Evolutionary conservation across 2,329 filamentous ascomycete genomes (phyloP).

Genomic region (Fusarium sp.): DNA sequence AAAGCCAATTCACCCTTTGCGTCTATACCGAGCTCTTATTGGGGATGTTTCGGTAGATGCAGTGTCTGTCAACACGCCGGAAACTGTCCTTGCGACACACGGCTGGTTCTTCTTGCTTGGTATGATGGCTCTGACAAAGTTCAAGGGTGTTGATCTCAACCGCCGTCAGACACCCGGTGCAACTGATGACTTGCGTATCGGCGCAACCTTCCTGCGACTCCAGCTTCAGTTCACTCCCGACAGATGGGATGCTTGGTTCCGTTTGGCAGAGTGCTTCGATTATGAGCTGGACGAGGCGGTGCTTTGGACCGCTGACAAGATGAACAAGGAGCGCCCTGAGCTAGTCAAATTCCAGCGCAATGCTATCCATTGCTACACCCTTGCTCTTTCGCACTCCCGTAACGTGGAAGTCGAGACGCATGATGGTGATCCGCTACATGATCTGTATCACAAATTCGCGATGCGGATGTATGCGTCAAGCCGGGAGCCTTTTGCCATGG

Average conservation of each 20-base stretch:
- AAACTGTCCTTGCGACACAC: slow-evolving; percentile 78
- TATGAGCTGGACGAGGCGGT: slow-evolving; percentile 88
- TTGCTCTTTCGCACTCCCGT: slow-evolving; percentile 67
- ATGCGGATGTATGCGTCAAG: slow-evolving; percentile 72
- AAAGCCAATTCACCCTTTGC: slow-evolving; percentile 82
- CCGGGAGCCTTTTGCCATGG: slow-evolving; percentile 71
- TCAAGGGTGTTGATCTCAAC: slow-evolving; percentile 74
- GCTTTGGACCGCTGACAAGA: slow-evolving; percentile 89
- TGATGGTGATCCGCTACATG: slow-evolving; percentile 65
- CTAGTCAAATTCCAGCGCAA: slow-evolving; percentile 80
- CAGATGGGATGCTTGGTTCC: slow-evolving; percentile 91
- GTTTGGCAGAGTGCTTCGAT: slow-evolving; percentile 87
- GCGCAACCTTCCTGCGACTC: slow-evolving; percentile 80
- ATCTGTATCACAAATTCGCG: slow-evolving; percentile 69
- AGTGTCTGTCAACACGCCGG: slow-evolving; percentile 73
- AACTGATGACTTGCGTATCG: slow-evolving; percentile 85
- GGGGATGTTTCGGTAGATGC: slow-evolving; percentile 81
- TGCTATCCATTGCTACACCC: slow-evolving; percentile 82
- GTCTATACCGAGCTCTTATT: slow-evolving; percentile 81
- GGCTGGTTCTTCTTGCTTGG: slow-evolving; percentile 95
- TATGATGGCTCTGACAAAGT: slow-evolving; percentile 88
- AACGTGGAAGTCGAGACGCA: slow-evolving; percentile 56
- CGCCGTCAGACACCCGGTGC: slow-evolving; percentile 82
- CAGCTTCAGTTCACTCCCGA: slow-evolving; percentile 85
- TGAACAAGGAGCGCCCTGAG: slow-evolving; percentile 83